A percentile compares a stretch with the other conserved stretches of the same genome.
Conservation (phyloP, 2,329 filamentous ascomycete genomes). For the Colletotrichum scovillei region DNA sequence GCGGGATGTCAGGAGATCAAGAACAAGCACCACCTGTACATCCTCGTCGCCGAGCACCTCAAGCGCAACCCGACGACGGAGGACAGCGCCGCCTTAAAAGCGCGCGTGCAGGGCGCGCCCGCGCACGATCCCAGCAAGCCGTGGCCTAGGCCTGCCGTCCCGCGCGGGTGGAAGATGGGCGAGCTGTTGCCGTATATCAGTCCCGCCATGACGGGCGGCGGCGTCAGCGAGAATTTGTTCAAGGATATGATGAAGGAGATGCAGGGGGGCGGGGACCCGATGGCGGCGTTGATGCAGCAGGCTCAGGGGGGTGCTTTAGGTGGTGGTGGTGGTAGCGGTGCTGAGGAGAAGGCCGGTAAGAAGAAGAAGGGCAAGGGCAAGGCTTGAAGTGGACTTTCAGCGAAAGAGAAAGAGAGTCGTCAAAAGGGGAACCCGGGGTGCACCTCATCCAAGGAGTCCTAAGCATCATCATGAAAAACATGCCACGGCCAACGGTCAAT, state of each 20-base stretch:
- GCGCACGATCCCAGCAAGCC: conserved; percentile 72
- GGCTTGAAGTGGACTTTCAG: conserved; percentile 39
- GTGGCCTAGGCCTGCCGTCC: conserved; percentile 79
- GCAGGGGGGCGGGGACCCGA: conserved; percentile 63
- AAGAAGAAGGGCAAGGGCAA: conserved; percentile 62
- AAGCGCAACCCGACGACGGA: conserved; percentile 79
- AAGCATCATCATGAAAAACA: not conserved
- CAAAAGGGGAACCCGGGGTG: not conserved
- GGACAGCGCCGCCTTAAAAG: conserved; percentile 72
- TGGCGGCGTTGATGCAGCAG: conserved; percentile 56
- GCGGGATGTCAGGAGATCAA: conserved; percentile 64
- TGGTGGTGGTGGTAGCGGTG: conserved; percentile 42
- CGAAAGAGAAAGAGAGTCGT: not conserved
- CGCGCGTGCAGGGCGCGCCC: conserved; percentile 80
- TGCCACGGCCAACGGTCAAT: not conserved
- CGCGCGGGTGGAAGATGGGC: conserved; percentile 91
- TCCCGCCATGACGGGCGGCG: conserved; percentile 89
- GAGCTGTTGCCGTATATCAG: conserved; percentile 88
- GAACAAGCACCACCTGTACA: conserved; percentile 88
- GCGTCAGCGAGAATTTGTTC: conserved; percentile 92
- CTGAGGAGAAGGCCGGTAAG: conserved; percentile 56
- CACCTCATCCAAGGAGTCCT: conserved; percentile 7
- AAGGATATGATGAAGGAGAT: conserved; percentile 98
- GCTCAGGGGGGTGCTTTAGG: conserved; percentile 41
- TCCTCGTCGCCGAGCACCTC: conserved; percentile 82